Conservation (phyloP, 805 yeast species). For the Candida cerambycidarum region DNA sequence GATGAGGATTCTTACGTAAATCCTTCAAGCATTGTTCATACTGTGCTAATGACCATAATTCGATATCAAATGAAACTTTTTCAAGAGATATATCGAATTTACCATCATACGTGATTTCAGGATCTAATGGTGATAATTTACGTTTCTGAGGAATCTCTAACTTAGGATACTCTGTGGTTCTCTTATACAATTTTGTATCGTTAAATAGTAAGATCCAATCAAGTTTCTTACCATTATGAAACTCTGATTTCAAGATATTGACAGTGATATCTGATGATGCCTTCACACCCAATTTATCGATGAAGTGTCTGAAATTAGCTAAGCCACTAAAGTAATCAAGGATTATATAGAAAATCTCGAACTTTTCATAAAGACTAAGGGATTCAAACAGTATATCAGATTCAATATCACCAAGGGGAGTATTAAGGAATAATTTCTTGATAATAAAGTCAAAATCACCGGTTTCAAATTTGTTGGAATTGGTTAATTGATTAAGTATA, state of each 20-base stretch:
- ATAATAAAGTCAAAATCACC: slow-evolving; percentile 14
- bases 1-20: slow-evolving; percentile 17
- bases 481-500: slow-evolving; percentile 41
- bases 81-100: slow-evolving; percentile 29
- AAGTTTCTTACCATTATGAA: slow-evolving; percentile 12
- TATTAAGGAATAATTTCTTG: slow-evolving; percentile 10
- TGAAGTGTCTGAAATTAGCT: slow-evolving; percentile 47
- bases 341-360: slow-evolving; percentile 48
- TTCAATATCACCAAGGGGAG: slow-evolving; percentile 16
- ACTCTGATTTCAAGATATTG: slow-evolving; percentile 12
- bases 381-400: slow-evolving; percentile 34
- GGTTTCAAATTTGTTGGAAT: slow-evolving; percentile 15
- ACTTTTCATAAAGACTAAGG: slow-evolving; percentile 45
- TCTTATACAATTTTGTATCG: slow-evolving; percentile 52
- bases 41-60: slow-evolving; percentile 32
- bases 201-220: slow-evolving; percentile 46
- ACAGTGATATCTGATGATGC: slow-evolving; percentile 18
- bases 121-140: slow-evolving; percentile 31
- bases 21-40: slow-evolving; percentile 22
- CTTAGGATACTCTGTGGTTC: slow-evolving; percentile 24
- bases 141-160: slow-evolving; percentile 37
- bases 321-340: slow-evolving; percentile 43
- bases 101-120: slow-evolving; percentile 27
- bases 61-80: slow-evolving; percentile 28
- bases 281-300: slow-evolving; percentile 33